Evolutionary conservation across 345 rosid species (phyloP).

Genomic region (Populus alba): DNA sequence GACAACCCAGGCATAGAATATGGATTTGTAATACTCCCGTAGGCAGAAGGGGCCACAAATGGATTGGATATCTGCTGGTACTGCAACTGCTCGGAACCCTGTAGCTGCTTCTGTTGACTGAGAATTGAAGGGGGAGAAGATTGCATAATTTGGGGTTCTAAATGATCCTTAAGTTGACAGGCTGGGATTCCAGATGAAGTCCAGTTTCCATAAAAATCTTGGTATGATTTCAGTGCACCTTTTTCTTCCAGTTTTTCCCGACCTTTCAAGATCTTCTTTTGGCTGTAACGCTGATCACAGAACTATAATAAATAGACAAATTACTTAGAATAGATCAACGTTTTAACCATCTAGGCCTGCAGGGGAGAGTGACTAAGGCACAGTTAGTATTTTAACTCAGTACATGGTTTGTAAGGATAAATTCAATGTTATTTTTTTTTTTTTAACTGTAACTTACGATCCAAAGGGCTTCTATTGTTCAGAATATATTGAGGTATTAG

Average conservation of each 20-base stretch:
- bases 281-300: constrained; percentile 47
- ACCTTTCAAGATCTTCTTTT: constrained; percentile 45
- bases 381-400: not conserved
- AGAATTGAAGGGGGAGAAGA: constrained; percentile 42
- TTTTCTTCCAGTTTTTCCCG: constrained; percentile 41
- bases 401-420: not conserved
- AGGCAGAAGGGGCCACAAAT: constrained; percentile 42
- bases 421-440: not conserved
- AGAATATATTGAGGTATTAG: not conserved
- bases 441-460: not conserved
- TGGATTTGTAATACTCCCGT: constrained; percentile 53
- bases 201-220: constrained; percentile 42
- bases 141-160: constrained; percentile 26
- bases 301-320: not conserved
- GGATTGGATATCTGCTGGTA: constrained; percentile 50
- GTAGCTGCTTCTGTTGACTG: constrained; percentile 47
- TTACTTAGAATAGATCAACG: not conserved
- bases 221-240: constrained; percentile 37
- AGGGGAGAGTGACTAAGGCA: not conserved
- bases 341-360: not conserved
- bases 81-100: constrained; percentile 46
- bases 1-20: constrained; percentile 53
- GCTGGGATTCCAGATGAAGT: constrained; percentile 37
- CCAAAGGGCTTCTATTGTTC: not conserved
- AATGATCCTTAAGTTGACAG: constrained; percentile 41